Base-by-base conservation (phyloP, 2,329 filamentous ascomycete genomes). In the Ophiostoma populinum region DNA sequence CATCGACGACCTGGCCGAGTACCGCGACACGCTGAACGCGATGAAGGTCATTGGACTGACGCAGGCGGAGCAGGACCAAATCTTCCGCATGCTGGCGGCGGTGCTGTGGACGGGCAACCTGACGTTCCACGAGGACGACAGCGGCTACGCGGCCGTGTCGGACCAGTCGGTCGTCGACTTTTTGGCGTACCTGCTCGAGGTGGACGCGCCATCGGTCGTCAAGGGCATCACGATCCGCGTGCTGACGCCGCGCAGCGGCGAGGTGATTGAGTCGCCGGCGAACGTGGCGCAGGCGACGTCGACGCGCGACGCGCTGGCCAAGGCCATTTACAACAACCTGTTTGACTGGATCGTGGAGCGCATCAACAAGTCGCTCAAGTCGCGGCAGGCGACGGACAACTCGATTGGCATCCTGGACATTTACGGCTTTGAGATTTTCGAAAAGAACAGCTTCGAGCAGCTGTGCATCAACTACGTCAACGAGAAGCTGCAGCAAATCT, bases 391-490 rank as follows among this genome's bases (percentile, higher is more conserved):
- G 0, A 70, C 86, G 4, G 62, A 72, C 27, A 90, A 94, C 54
- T 81, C 81, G 3, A 90, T 98, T 46, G 90, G 90, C 51, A 95
- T 98, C 51, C 67, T 98, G 45, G 90, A 98, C 65, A 98, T 98
- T 46, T 98, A 98, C 54, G 90, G 90, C 3, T 98, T 98, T 50
- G 90, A 98, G 53, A 98, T 98, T 46, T 98, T 98, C 46, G 90
- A 98, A 54, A 90, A 87, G 61, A 98, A 98, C 62, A 94, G 82
- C 45, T 98, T 98, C 49, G 90, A 98, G 55, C 90, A 98, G 57
- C 71, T 98, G 7, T 98, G 90, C 59, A 98, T 98, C 67, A 98
- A 98, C 62, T 98, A 95, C 51, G 92, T 95, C 51, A 98, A 98
- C 56, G 90, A 98, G 59, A 98, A 98, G 58, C 63, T 98, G 39